phyloP scores from a whole-genome alignment of 2,329 filamentous ascomycete genomes.

The Fusarium brachygibbosum region DNA sequence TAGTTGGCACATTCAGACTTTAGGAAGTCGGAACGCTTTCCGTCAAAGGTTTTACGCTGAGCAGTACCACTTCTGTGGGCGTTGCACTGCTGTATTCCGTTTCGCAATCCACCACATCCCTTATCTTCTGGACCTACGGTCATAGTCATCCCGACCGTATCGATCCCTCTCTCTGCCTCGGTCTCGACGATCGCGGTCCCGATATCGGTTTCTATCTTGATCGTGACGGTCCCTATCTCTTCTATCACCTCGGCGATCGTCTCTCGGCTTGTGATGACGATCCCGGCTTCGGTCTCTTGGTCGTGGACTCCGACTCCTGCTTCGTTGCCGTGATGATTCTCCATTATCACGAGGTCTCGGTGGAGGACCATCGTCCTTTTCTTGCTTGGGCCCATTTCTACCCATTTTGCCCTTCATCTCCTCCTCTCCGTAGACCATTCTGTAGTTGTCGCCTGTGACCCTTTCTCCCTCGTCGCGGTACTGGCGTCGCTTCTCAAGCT shows the following conservation, averaged over 20 bases:
- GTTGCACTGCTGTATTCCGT: constrained; percentile 36
- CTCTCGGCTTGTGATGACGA: constrained; percentile 45
- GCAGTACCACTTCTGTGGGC: constrained; percentile 22
- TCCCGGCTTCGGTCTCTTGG: constrained; percentile 47
- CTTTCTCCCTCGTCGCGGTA: constrained; percentile 78
- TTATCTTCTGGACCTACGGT: constrained; percentile 44
- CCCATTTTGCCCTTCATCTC: constrained; percentile 70
- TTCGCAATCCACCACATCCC: constrained; percentile 21
- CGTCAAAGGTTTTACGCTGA: constrained; percentile 26
- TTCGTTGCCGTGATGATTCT: constrained; percentile 11
- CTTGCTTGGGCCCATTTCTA: constrained; percentile 53
- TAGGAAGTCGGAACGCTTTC: constrained; percentile 31
- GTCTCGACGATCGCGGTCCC: constrained; percentile 51
- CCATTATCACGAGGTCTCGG: constrained; percentile 21
- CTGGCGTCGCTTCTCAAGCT: constrained; percentile 90
- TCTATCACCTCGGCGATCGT: constrained; percentile 46
- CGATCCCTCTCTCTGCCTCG: constrained; percentile 42
- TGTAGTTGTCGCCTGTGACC: constrained; percentile 68
- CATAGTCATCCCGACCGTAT: constrained; percentile 41
- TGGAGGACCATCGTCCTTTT: constrained; percentile 31
- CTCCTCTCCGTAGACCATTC: constrained; percentile 84
- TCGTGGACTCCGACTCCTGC: constrained; percentile 43
- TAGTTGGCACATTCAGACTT: constrained; percentile 31
- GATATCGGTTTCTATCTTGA: constrained; percentile 48
- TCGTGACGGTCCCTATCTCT: constrained; percentile 48